Percentiles rank a stretch among this genome's conserved stretches.
Conservation (phyloP, 1,284 basidiomycete genomes). For the Porogramme epimiltina region DNA sequence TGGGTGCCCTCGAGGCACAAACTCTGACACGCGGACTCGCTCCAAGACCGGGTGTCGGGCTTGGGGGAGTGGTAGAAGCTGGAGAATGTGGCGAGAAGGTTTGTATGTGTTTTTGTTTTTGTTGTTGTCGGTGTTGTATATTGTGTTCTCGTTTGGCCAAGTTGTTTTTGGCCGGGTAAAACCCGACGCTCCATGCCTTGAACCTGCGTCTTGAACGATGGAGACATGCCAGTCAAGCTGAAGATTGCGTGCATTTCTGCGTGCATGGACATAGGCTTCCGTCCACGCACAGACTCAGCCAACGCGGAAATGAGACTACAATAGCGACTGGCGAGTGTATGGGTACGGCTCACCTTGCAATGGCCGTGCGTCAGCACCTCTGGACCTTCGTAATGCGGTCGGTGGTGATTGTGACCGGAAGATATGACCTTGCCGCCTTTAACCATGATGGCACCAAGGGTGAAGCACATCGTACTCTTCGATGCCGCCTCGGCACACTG, state of each 20-base stretch:
- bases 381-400: constrained; percentile 53
- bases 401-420: constrained; percentile 55
- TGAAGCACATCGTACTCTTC: constrained; percentile 57
- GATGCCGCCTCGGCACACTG: constrained; percentile 52
- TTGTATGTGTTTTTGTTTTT: no score
- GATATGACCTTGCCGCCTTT: constrained; percentile 61
- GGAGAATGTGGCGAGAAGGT: no score
- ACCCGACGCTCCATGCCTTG: constrained; percentile 40
- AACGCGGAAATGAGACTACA: background rate
- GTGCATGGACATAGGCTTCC: constrained; percentile 59
- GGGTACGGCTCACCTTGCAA: constrained; percentile 36
- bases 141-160: background rate
- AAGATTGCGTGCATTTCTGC: constrained; percentile 65
- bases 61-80: no score
- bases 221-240: constrained; percentile 52
- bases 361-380: constrained; percentile 43
- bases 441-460: constrained; percentile 57
- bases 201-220: constrained; percentile 57
- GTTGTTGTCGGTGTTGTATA: constrained; percentile 20
- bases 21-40: no score
- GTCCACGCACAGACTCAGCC: background rate
- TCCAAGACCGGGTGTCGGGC: no score
- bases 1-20: no score
- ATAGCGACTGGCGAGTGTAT: background rate
- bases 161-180: constrained; percentile 29